These are phyloP conservation scores for Striga hermonthica DNA, from an alignment of 305 asterid species.

Conservation along the genomic window DNA sequence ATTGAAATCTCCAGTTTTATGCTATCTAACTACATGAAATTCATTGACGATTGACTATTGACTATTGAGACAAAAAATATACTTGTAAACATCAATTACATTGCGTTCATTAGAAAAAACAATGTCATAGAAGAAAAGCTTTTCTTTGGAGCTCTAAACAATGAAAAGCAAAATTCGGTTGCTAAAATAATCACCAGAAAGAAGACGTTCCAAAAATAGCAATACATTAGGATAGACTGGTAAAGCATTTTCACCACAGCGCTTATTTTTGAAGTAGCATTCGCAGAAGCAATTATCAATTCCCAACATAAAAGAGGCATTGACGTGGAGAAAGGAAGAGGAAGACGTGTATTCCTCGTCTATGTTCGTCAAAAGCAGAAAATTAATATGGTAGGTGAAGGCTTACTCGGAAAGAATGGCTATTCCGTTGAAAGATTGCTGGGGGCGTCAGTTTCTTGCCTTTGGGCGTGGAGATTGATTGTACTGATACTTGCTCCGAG, in stretches of 20 bases:
- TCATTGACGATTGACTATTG: constrained; percentile 15
- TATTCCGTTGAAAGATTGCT: too few relatives aligned
- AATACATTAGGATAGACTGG: not conserved
- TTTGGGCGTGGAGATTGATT: too few relatives aligned
- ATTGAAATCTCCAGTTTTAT: constrained; percentile 14
- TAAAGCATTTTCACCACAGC: constrained; percentile 17
- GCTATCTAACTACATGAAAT: constrained; percentile 21
- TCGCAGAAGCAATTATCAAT: constrained; percentile 68
- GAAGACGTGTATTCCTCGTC: too few relatives aligned
- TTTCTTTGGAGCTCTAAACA: constrained; percentile 53
- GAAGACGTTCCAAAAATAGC: constrained; percentile 11
- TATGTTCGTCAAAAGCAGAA: too few relatives aligned
- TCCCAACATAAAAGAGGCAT: constrained; percentile 51
- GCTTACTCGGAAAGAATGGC: too few relatives aligned
- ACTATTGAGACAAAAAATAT: constrained; percentile 31
- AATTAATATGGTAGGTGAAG: too few relatives aligned
- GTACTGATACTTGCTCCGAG: too few relatives aligned
- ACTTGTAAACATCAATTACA: constrained; percentile 96
- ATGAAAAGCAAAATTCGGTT: constrained; percentile 22
- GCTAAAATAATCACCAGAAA: constrained; percentile 6
- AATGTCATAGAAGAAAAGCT: constrained; percentile 76
- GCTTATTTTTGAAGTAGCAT: constrained; percentile 53
- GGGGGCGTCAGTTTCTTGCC: too few relatives aligned
- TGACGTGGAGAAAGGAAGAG: too few relatives aligned
- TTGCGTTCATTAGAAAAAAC: constrained; percentile 95